A percentile compares a stretch with the other conserved stretches of the same genome.
phyloP scores from a whole-genome alignment of 768 basidiomycete species.

The Cyclocybe cylindracea region DNA sequence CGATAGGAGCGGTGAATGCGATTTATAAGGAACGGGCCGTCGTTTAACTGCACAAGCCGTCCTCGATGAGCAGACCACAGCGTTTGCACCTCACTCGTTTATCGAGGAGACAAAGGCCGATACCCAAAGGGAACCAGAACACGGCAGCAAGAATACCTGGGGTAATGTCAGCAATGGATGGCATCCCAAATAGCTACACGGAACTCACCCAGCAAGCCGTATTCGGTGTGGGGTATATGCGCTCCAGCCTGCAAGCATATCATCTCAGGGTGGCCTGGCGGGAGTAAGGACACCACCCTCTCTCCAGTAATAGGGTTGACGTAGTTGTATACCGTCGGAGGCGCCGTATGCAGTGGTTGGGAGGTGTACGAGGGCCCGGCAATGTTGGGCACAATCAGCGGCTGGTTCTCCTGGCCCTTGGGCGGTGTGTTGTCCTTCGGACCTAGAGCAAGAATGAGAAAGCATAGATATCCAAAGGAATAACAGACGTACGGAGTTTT shows the following conservation, averaged over 20 bases:
- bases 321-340: slow-evolving; percentile 69
- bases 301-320: slow-evolving; percentile 61
- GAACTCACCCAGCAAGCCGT: slow-evolving; percentile 66
- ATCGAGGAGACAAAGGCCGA: slow-evolving; percentile 78
- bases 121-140: slow-evolving; percentile 84
- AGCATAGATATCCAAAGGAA: background rate
- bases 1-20: too few relatives aligned
- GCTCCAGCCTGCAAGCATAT: slow-evolving; percentile 75
- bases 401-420: slow-evolving; percentile 2
- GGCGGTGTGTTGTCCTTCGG: background rate
- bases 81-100: slow-evolving; percentile 63
- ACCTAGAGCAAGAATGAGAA: background rate
- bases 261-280: slow-evolving; percentile 85
- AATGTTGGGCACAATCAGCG: slow-evolving; percentile 6
- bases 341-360: slow-evolving; percentile 32
- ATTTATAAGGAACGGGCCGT: background rate
- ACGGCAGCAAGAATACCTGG: slow-evolving; percentile 79
- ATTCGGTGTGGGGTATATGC: slow-evolving; percentile 66
- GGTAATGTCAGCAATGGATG: slow-evolving; percentile 1
- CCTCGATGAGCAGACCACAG: slow-evolving; percentile 44
- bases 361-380: slow-evolving; percentile 23
- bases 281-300: slow-evolving; percentile 59
- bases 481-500: slow-evolving; percentile 25
- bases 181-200: slow-evolving; percentile 1
- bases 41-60: slow-evolving; percentile 41